Evolutionary conservation across 495 filamentous ascomycete species (phyloP).

Genomic region (Tetracladium setigerum): DNA sequence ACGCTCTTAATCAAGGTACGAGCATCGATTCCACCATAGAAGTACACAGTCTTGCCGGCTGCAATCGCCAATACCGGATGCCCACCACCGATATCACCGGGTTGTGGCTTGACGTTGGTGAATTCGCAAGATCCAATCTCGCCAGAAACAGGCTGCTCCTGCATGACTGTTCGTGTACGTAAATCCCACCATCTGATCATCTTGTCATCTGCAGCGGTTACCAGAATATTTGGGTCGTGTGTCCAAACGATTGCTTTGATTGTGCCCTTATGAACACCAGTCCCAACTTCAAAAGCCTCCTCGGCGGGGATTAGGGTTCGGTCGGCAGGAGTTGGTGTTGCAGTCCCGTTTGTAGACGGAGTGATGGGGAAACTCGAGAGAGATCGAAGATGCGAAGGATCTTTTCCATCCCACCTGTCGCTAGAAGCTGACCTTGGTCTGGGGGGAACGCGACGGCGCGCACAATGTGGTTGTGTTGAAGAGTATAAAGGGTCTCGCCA

Average conservation of each 20-base stretch:
- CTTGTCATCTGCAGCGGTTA: constrained; percentile 85
- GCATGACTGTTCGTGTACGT: constrained; percentile 59
- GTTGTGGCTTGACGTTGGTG: constrained; percentile 40
- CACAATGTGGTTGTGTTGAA: constrained; percentile 90
- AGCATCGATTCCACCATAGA: constrained; percentile 73
- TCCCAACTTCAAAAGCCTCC: constrained; percentile 75
- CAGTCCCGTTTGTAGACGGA: constrained; percentile 1
- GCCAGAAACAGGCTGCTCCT: constrained; percentile 68
- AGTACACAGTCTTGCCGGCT: constrained; percentile 85
- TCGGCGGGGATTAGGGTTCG: constrained; percentile 33
- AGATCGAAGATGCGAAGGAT: constrained; percentile 94
- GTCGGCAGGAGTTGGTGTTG: constrained; percentile 18
- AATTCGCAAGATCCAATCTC: constrained; percentile 86
- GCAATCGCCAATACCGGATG: constrained; percentile 54
- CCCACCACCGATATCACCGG: constrained; percentile 43
- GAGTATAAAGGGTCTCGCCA: constrained; percentile 80
- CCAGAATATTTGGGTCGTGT: constrained; percentile 73
- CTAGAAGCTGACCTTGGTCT: constrained; percentile 67
- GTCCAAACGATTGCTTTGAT: constrained; percentile 97
- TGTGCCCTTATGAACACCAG: constrained; percentile 70
- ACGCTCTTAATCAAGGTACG: constrained; percentile 68
- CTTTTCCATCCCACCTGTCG: constrained; percentile 92
- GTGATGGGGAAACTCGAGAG: constrained; percentile 28
- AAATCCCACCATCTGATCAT: constrained; percentile 93
- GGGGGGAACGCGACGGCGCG: constrained; percentile 86